Percentiles rank a stretch among this genome's conserved stretches.
These are phyloP conservation scores for Citrullus colocynthis DNA, from an alignment of 306 rosid species.

Conservation along the genomic window DNA sequence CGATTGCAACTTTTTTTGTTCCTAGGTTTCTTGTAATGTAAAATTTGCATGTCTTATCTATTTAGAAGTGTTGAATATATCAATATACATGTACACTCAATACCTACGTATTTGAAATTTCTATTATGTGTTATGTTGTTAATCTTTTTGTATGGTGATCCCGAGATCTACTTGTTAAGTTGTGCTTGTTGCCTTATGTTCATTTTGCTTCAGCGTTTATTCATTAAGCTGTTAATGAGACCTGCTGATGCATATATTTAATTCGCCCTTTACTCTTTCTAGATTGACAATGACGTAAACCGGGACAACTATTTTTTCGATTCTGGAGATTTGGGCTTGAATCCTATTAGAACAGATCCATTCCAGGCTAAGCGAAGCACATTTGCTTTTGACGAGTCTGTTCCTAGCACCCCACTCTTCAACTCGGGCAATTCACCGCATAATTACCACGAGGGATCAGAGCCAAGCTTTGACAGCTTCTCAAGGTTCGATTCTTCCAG, in stretches of 20 bases:
- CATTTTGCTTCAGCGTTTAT: not conserved
- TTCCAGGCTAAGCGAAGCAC: slow-evolving; percentile 41
- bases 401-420: slow-evolving; percentile 87
- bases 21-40: not conserved
- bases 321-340: slow-evolving; percentile 66
- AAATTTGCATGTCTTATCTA: not conserved
- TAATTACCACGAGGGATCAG: slow-evolving; percentile 47
- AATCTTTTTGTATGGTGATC: not conserved
- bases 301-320: slow-evolving; percentile 58
- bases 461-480: slow-evolving; percentile 58
- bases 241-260: not conserved
- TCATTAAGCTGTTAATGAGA: not conserved
- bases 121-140: not conserved
- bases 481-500: slow-evolving; percentile 78
- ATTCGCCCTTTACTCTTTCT: slow-evolving; percentile 2
- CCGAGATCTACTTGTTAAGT: not conserved
- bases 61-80: not conserved
- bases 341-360: slow-evolving; percentile 68
- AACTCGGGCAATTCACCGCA: slow-evolving; percentile 54
- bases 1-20: not conserved
- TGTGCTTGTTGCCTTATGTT: not conserved
- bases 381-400: slow-evolving; percentile 81
- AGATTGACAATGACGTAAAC: slow-evolving; percentile 48
- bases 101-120: not conserved
- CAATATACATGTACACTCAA: not conserved